phyloP scores from a whole-genome alignment of 2,329 filamentous ascomycete genomes.

The Chaetomium globosum region DNA sequence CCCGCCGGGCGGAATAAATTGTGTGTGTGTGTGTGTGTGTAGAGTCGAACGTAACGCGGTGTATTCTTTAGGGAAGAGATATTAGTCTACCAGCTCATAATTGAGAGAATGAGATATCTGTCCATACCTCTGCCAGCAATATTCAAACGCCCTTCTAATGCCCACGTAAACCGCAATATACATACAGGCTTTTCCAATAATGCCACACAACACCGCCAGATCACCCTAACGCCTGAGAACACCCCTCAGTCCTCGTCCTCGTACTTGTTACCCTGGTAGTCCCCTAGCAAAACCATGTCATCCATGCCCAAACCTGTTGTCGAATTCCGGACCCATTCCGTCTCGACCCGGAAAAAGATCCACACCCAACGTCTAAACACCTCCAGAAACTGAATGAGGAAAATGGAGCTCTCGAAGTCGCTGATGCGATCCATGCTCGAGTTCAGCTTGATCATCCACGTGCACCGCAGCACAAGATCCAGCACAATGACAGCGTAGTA shows the following conservation, averaged over 20 bases:
- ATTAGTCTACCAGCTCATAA: slow-evolving; percentile 14
- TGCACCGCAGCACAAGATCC: slow-evolving; percentile 81
- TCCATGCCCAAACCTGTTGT: slow-evolving; percentile 60
- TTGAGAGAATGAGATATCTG: background rate
- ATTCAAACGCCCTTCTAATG: slow-evolving; percentile 21
- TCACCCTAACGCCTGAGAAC: slow-evolving; percentile 14
- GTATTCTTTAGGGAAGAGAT: background rate
- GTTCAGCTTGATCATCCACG: slow-evolving; percentile 87
- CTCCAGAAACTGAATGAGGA: slow-evolving; percentile 83
- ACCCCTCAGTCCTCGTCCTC: slow-evolving; percentile 53
- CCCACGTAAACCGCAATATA: background rate
- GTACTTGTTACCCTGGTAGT: slow-evolving; percentile 67
- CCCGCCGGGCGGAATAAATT: too few species aligned
- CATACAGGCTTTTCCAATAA: slow-evolving; percentile 7
- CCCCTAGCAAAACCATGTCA: slow-evolving; percentile 70
- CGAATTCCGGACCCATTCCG: slow-evolving; percentile 73
- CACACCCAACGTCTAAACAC: slow-evolving; percentile 90
- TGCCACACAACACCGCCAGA: slow-evolving; percentile 2
- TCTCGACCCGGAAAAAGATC: slow-evolving; percentile 95
- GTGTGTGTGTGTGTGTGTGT: too few species aligned
- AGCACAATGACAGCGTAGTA: slow-evolving; percentile 82
- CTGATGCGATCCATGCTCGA: slow-evolving; percentile 80
- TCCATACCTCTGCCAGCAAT: slow-evolving; percentile 13
- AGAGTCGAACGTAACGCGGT: background rate
- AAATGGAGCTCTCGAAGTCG: slow-evolving; percentile 86